Conservation (phyloP, 2,329 filamentous ascomycete species). For the Diaporthe sp. region DNA sequence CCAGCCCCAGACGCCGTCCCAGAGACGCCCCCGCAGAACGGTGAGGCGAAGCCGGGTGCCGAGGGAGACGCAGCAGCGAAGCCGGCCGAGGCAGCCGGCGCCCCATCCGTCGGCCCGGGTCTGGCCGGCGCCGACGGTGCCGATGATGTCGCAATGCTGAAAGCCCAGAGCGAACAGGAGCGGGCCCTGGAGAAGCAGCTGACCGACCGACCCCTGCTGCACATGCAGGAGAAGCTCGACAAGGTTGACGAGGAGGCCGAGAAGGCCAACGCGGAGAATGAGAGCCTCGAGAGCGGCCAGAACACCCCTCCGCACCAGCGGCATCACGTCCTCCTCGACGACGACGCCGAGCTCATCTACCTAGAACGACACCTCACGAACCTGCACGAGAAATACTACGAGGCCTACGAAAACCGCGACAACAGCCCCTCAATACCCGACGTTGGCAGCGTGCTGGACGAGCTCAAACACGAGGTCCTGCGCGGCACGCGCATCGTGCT, state of each 20-base stretch:
- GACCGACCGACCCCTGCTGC: slow-evolving; percentile 87
- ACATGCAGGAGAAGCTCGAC: slow-evolving; percentile 92
- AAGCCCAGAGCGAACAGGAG: slow-evolving; percentile 86
- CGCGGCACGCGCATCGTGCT: slow-evolving; percentile 84
- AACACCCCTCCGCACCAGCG: slow-evolving; percentile 55
- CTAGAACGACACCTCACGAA: slow-evolving; percentile 81
- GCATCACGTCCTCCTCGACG: slow-evolving; percentile 87
- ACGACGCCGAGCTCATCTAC: slow-evolving; percentile 84
- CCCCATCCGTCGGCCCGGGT: slow-evolving; percentile 71
- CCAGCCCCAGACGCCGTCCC: slow-evolving; percentile 44
- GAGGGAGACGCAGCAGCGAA: slow-evolving; percentile 47
- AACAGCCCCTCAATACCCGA: slow-evolving; percentile 78
- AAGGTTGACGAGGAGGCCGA: slow-evolving; percentile 80
- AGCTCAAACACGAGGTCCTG: slow-evolving; percentile 83
- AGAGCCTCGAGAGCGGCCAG: slow-evolving; percentile 43
- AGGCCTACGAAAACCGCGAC: slow-evolving; percentile 78
- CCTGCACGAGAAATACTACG: slow-evolving; percentile 85
- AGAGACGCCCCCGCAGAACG: slow-evolving; percentile 41
- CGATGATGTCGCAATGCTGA: slow-evolving; percentile 75
- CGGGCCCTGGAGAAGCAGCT: slow-evolving; percentile 90
- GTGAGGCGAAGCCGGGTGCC: slow-evolving; percentile 35
- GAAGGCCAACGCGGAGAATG: slow-evolving; percentile 59
- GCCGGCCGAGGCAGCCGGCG: slow-evolving; percentile 76
- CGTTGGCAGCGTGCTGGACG: slow-evolving; percentile 85
- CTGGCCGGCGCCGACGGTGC: slow-evolving; percentile 81